Base-by-base conservation (phyloP, 768 basidiomycete species). In the Antrodiella citrinella region DNA sequence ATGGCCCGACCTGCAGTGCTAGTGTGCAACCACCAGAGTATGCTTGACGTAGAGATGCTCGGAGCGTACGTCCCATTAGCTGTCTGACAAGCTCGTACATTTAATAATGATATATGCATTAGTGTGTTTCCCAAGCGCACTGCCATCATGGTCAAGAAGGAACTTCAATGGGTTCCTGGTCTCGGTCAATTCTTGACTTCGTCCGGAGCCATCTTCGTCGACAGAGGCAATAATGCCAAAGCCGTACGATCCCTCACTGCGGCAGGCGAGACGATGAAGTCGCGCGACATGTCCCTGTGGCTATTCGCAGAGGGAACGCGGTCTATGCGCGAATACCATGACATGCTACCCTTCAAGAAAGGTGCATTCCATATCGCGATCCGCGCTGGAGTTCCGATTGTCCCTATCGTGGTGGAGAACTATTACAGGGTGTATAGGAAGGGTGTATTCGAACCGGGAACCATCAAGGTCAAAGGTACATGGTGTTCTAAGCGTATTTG, bases 301-400 rank as follows among this genome's bases (percentile, higher is more conserved):
- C 82, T 99, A 67, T 98, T 91, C 69, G 91, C 95, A 0, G 96
- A 98, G 70, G 96, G 96, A 24, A 99, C 96, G 10, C 81, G 95
- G 26, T 81, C 90, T 41, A 77, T 77, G 51, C 75, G 76, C 19
- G 72, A 82, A 54, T 68, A 73, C 25, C 77, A 86, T 5, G 75
- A 78, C 25, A 68, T 99, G 63, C 73, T 88, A 4, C 86, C 91
- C 2, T 84, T 99, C 73, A 99, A 99, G 75, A 99, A 97, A 67
- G 96, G 96, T 38, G 94, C 92, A 2, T 98, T 98, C 75, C 93
- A 98, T 64, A 77, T 97, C 45, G 96, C 96, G 23, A 76, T 98
- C 21, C 84, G 93, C 67, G 83, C 91, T 11, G 82, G 86, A 24
- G 77, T 98, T 43, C 95, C 96, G 4, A 84, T 99, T 60, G 78